A percentile compares a stretch with the other conserved stretches of the same genome.
These are phyloP conservation scores for Fusarium pininemorale DNA, from an alignment of 2,329 filamentous ascomycete species.

Conservation along the genomic window DNA sequence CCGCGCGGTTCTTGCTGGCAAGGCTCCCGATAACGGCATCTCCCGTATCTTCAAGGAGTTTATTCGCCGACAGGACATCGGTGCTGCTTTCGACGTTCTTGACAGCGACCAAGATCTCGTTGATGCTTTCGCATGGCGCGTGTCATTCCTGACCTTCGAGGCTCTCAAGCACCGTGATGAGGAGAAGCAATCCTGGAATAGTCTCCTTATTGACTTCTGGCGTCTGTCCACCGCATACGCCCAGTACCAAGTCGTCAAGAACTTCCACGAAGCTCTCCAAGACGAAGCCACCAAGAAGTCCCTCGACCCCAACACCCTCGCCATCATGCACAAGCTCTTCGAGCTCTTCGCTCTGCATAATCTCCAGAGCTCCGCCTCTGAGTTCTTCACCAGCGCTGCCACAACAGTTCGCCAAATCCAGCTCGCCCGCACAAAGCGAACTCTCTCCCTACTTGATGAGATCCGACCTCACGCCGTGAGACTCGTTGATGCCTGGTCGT, in stretches of 20 bases:
- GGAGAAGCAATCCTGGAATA: slow-evolving; percentile 82
- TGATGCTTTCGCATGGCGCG: slow-evolving; percentile 78
- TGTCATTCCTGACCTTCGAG: slow-evolving; percentile 78
- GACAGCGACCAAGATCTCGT: slow-evolving; percentile 75
- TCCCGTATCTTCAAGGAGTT: slow-evolving; percentile 71
- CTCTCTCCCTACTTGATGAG: slow-evolving; percentile 75
- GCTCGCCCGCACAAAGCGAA: slow-evolving; percentile 71
- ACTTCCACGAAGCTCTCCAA: slow-evolving; percentile 63
- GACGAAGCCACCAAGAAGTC: slow-evolving; percentile 59
- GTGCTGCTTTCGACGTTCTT: slow-evolving; percentile 79
- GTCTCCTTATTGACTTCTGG: slow-evolving; percentile 80
- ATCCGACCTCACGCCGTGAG: slow-evolving; percentile 77
- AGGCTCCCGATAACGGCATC: slow-evolving; percentile 51
- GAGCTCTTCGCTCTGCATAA: slow-evolving; percentile 77
- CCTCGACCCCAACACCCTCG: slow-evolving; percentile 66
- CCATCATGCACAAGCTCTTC: slow-evolving; percentile 76
- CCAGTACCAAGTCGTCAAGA: slow-evolving; percentile 81
- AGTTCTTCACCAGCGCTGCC: slow-evolving; percentile 77
- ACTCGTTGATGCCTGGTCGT: slow-evolving; percentile 78
- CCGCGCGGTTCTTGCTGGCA: slow-evolving; percentile 72
- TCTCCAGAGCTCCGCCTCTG: slow-evolving; percentile 72
- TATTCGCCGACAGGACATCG: slow-evolving; percentile 72
- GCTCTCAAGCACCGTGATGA: slow-evolving; percentile 77
- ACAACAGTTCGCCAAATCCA: slow-evolving; percentile 78
- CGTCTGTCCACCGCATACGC: slow-evolving; percentile 78